A percentile compares a stretch with the other conserved stretches of the same genome.
phyloP scores from a whole-genome alignment of 2,329 filamentous ascomycete species.

The Teratosphaeria nubilosa region DNA sequence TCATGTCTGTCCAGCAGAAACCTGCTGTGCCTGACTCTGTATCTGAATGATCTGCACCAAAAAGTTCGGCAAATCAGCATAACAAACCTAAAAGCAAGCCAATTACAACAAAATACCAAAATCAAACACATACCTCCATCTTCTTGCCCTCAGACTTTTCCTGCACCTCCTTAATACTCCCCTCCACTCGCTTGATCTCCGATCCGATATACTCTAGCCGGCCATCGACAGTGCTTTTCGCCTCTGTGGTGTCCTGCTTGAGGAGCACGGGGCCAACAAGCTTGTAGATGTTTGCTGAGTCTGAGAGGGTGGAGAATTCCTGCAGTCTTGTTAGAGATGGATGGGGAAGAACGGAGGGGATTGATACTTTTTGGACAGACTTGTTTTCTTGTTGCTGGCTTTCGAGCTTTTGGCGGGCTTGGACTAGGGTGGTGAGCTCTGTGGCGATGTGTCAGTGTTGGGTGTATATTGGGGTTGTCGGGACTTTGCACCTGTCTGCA shows the following conservation, averaged over 20 bases:
- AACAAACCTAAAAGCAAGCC: not conserved
- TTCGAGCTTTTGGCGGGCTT: constrained; percentile 81
- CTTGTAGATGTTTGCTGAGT: constrained; percentile 89
- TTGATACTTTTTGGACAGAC: constrained; percentile 64
- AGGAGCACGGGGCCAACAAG: constrained; percentile 83
- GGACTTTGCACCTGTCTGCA: constrained; percentile 36
- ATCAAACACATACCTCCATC: constrained; percentile 43
- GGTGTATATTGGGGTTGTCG: not conserved
- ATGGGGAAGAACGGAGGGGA: not conserved
- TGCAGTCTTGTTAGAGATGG: constrained; percentile 25
- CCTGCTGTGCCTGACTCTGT: constrained; percentile 31
- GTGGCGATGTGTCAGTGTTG: not conserved
- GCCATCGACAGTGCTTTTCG: constrained; percentile 80
- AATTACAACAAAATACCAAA: not conserved
- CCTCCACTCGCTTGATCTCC: constrained; percentile 68
- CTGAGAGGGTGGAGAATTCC: constrained; percentile 73
- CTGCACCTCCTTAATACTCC: constrained; percentile 54
- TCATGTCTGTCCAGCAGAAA: constrained; percentile 1
- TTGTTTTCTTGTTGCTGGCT: constrained; percentile 89
- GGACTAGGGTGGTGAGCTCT: constrained; percentile 72
- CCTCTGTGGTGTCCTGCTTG: constrained; percentile 89
- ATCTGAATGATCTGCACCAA: constrained; percentile 33
- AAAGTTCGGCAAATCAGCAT: not conserved
- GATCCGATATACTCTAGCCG: constrained; percentile 85
- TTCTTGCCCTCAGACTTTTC: constrained; percentile 56